phyloP scores from a whole-genome alignment of 306 rosid genomes.

The Geum urbanum region DNA sequence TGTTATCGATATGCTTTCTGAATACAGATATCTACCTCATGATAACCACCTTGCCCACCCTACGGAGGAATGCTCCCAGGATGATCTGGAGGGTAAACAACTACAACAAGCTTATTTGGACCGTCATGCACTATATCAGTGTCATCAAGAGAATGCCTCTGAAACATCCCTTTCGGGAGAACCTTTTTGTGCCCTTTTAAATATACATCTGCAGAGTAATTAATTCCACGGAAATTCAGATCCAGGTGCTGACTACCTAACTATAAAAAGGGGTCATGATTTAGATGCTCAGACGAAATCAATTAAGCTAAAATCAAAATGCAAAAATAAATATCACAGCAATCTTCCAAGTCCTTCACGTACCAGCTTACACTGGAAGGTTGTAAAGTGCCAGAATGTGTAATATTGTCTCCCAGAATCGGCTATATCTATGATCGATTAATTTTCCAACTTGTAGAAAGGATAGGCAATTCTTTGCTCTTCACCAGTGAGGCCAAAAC shows the following conservation, averaged over 20 bases:
- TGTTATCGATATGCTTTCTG: conserved; percentile 6
- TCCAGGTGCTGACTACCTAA: conserved; percentile 61
- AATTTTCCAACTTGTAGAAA: conserved; percentile 70
- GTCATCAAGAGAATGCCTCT: conserved; percentile 80
- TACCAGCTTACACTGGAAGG: conserved; percentile 71
- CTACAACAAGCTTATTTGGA: conserved; percentile 75
- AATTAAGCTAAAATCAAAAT: too few species aligned
- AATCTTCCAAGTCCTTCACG: neutral
- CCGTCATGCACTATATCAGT: conserved; percentile 70
- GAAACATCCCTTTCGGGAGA: conserved; percentile 88
- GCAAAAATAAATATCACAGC: too few species aligned
- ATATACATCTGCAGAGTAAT: conserved; percentile 81
- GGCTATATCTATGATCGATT: conserved; percentile 71
- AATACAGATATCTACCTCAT: conserved; percentile 49
- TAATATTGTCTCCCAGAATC: conserved; percentile 85
- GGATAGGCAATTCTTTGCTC: conserved; percentile 81
- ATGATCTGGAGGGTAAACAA: conserved; percentile 95
- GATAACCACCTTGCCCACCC: conserved; percentile 98
- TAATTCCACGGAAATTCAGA: conserved; percentile 83
- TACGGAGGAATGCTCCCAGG: conserved; percentile 74
- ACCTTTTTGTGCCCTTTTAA: conserved; percentile 64
- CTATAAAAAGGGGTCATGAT: conserved; percentile 45
- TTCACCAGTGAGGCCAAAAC: conserved; percentile 78
- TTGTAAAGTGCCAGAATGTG: conserved; percentile 89
- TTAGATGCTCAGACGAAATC: too few species aligned